These are phyloP conservation scores for Raffaelea albimanens DNA, from an alignment of 2,329 filamentous ascomycete species.

Conservation along the genomic window DNA sequence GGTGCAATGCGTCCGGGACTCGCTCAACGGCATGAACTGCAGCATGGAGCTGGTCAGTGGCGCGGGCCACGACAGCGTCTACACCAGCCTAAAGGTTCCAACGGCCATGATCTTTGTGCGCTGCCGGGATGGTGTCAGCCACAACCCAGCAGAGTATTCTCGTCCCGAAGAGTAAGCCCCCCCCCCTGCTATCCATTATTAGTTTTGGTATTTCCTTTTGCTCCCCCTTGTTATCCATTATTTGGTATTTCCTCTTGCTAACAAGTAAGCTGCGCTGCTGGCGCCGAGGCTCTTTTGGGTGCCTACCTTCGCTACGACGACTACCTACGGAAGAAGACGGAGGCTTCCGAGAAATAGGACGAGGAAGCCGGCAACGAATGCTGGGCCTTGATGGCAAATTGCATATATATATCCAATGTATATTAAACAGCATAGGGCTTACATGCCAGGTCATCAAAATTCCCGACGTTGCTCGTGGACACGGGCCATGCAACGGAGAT, in stretches of 20 bases:
- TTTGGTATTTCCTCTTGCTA: neutral
- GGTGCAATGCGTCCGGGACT: conserved; percentile 11
- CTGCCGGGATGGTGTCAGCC: conserved; percentile 52
- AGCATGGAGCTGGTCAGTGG: conserved; percentile 20
- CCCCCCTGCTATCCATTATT: neutral
- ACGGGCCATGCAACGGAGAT: too few species aligned
- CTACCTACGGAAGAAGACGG: conserved; percentile 6
- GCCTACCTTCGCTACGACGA: conserved; percentile 12
- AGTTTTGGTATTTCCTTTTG: neutral
- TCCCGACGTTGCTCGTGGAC: too few species aligned
- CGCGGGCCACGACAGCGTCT: conserved; percentile 43
- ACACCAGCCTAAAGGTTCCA: conserved; percentile 49
- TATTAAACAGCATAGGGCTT: too few species aligned
- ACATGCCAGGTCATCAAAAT: neutral
- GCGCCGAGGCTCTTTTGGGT: conserved; percentile 8
- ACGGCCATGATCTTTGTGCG: conserved; percentile 61
- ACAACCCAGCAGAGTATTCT: conserved; percentile 55
- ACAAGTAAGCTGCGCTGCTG: conserved; percentile 2
- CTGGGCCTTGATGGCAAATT: too few species aligned
- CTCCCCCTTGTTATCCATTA: neutral
- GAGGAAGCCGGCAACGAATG: too few species aligned
- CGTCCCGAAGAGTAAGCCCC: conserved; percentile 41
- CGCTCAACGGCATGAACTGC: conserved; percentile 1
- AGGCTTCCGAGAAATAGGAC: neutral
- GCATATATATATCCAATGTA: too few species aligned